Evolutionary conservation across 176 grass and related monocot species (phyloP).

Genomic region (Avena insularis): DNA sequence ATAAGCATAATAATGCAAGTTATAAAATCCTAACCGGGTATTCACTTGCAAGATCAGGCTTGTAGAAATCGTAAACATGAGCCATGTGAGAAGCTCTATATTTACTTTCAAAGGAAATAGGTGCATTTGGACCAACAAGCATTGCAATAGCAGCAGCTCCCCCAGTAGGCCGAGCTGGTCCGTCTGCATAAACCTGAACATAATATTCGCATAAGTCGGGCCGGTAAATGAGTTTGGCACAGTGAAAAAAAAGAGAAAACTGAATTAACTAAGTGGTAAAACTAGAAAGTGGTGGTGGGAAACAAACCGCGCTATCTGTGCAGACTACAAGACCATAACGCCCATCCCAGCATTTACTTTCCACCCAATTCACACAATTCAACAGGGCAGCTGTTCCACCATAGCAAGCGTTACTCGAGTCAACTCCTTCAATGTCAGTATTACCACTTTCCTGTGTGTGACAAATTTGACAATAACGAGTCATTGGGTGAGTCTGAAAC

Average conservation of each 20-base stretch:
- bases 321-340: slow-evolving; percentile 96
- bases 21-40: slow-evolving; percentile 73
- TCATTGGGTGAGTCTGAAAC: neutral
- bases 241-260: slow-evolving; percentile 18
- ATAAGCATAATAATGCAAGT: slow-evolving; percentile 27
- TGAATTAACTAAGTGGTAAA: slow-evolving; percentile 2
- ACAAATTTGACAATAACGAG: slow-evolving; percentile 10
- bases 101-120: slow-evolving; percentile 95
- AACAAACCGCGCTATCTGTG: slow-evolving; percentile 90
- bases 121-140: slow-evolving; percentile 95
- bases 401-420: slow-evolving; percentile 94
- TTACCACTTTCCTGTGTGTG: slow-evolving; percentile 76
- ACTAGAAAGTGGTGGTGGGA: neutral
- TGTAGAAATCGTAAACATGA: slow-evolving; percentile 98
- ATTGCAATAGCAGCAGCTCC: slow-evolving; percentile 95
- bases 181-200: slow-evolving; percentile 94
- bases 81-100: slow-evolving; percentile 92
- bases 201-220: slow-evolving; percentile 13
- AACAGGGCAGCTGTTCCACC: slow-evolving; percentile 93
- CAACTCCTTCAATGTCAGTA: slow-evolving; percentile 96
- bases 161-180: slow-evolving; percentile 87
- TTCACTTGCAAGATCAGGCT: slow-evolving; percentile 97
- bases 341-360: slow-evolving; percentile 95
- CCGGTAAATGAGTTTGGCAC: neutral
- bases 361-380: slow-evolving; percentile 97